Evolutionary conservation across 495 filamentous ascomycete genomes (phyloP).

Genomic region (Neurospora pannonica): DNA sequence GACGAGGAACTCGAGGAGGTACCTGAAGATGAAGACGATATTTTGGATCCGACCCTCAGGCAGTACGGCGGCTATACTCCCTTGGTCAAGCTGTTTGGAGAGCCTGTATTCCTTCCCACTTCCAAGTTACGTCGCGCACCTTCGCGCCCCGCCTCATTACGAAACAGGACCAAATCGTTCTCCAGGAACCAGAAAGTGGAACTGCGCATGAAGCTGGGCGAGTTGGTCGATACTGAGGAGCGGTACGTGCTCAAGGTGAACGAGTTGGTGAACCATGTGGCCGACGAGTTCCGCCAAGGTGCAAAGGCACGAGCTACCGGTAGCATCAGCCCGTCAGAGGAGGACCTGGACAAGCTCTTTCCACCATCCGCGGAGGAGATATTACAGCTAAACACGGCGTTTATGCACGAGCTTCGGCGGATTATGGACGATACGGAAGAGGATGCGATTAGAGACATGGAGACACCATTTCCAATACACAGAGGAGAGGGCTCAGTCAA

Average conservation of each 20-base stretch:
- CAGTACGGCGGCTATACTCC: constrained; percentile 68
- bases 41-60: constrained; percentile 47
- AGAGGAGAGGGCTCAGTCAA: constrained; percentile 45
- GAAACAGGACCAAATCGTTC: constrained; percentile 59
- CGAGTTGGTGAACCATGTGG: constrained; percentile 67
- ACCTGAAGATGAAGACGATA: constrained; percentile 48
- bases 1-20: constrained; percentile 41
- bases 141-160: constrained; percentile 67
- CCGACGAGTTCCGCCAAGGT: constrained; percentile 61
- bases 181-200: constrained; percentile 73
- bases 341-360: constrained; percentile 67
- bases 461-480: constrained; percentile 25
- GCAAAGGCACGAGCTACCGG: constrained; percentile 46
- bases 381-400: constrained; percentile 65
- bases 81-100: constrained; percentile 68
- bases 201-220: constrained; percentile 79
- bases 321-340: constrained; percentile 63
- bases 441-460: constrained; percentile 61
- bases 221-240: constrained; percentile 88
- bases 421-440: constrained; percentile 78
- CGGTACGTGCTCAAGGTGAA: constrained; percentile 81
- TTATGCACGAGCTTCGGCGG: constrained; percentile 62
- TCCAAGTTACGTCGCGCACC: constrained; percentile 78
- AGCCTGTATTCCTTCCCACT: constrained; percentile 78
- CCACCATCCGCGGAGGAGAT: constrained; percentile 71